These are phyloP conservation scores for Aspergillus carlsbadensis DNA, from an alignment of 495 filamentous ascomycete species.

Conservation along the genomic window DNA sequence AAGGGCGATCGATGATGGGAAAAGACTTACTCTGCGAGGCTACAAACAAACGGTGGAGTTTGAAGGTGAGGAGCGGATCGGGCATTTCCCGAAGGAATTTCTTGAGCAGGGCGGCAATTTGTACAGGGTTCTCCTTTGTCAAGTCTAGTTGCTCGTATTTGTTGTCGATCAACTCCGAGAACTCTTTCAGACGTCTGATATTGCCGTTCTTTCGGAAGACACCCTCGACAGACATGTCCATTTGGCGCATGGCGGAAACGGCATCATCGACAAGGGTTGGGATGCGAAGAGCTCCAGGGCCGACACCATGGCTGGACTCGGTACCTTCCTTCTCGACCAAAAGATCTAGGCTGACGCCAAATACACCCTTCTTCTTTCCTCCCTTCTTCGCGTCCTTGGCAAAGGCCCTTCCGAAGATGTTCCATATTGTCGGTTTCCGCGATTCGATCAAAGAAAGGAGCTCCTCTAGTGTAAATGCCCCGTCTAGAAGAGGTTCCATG, in stretches of 20 bases:
- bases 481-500: constrained; percentile 91
- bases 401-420: constrained; percentile 95
- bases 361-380: constrained; percentile 89
- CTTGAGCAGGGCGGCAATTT: constrained; percentile 91
- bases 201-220: constrained; percentile 99
- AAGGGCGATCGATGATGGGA: background rate
- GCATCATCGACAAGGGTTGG: constrained; percentile 89
- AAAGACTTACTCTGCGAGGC: constrained; percentile 72
- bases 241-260: constrained; percentile 90
- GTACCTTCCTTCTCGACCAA: constrained; percentile 92
- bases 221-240: constrained; percentile 98
- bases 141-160: constrained; percentile 80
- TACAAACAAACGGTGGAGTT: constrained; percentile 88
- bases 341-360: constrained; percentile 78
- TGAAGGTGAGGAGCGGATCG: constrained; percentile 92
- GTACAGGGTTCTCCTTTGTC: constrained; percentile 80
- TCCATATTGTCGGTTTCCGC: constrained; percentile 92
- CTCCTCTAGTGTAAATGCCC: constrained; percentile 89
- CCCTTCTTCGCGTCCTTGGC: constrained; percentile 73
- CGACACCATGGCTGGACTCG: constrained; percentile 93
- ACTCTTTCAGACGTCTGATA: constrained; percentile 82
- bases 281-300: constrained; percentile 83
- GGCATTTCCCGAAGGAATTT: constrained; percentile 94
- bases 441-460: constrained; percentile 93
- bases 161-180: constrained; percentile 81